Evolutionary conservation across 2,329 filamentous ascomycete genomes (phyloP).

Genomic region (Fusarium mundagurra): DNA sequence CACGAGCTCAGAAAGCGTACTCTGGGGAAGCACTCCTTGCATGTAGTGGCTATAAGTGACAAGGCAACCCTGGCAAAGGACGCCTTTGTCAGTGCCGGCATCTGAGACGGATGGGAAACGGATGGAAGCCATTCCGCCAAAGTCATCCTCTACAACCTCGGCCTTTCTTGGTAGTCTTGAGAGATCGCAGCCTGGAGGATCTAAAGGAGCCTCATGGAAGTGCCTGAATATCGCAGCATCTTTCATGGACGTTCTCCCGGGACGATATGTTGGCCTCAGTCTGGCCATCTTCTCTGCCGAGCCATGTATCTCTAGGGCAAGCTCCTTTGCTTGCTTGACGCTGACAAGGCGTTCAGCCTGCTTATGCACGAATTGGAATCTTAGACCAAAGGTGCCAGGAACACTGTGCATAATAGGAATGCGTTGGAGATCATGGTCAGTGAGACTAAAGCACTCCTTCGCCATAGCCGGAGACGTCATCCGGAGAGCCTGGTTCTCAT

Average conservation of each 20-base stretch:
- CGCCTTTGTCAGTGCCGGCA: conserved; percentile 26
- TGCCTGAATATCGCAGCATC: conserved; percentile 30
- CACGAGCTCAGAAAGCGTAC: conserved; percentile 28
- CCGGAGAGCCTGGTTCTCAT: conserved; percentile 38
- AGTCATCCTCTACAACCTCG: conserved; percentile 34
- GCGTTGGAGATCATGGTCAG: conserved; percentile 30
- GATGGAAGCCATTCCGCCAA: conserved; percentile 41
- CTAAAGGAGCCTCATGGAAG: conserved; percentile 35
- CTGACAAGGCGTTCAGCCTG: conserved; percentile 40
- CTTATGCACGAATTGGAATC: conserved; percentile 22
- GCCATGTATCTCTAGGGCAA: conserved; percentile 42
- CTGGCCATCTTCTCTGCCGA: conserved; percentile 25
- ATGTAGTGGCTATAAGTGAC: conserved; percentile 33
- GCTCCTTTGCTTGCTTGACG: conserved; percentile 42
- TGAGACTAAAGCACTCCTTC: conserved; percentile 40
- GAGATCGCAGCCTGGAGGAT: conserved; percentile 38
- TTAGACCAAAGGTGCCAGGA: conserved; percentile 38
- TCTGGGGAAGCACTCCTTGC: conserved; percentile 28
- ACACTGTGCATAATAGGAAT: conserved; percentile 37
- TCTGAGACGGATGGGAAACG: conserved; percentile 39
- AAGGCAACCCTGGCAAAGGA: conserved; percentile 40
- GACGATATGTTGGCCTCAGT: conserved; percentile 14
- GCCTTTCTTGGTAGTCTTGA: conserved; percentile 29
- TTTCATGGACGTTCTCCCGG: conserved; percentile 22
- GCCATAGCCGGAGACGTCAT: conserved; percentile 37